Evolutionary conservation across 768 basidiomycete species (phyloP), one percentile per base, ranked within the genome.

Genomic region (Amanita jacksonii): DNA sequence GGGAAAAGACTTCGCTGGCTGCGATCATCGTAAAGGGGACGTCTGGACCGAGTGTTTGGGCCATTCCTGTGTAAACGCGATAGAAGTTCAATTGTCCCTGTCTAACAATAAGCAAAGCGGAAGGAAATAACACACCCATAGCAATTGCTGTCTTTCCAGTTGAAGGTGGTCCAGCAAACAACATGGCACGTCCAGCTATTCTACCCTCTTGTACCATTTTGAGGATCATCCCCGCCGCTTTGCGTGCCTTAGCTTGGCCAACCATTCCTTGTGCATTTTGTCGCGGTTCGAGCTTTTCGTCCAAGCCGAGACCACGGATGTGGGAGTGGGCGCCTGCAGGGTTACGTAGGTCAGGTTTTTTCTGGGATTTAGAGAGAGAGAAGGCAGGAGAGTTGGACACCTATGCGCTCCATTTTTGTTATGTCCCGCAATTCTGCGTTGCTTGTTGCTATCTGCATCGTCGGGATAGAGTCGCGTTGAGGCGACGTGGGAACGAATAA

Each of bases 91-190:
- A 16, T 44, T n/a, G 8, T n/a, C 15, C 15, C 10, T 34, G n/a
- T 18, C 7, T n/a, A n/a, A 34, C 33, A 34, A 18, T n/a, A 5
- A 6, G 8, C 4, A n/a, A 48, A 44, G 31, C 24, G 24, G 33
- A 3, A 16, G 12, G 15, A 7, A 32, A 7, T 8, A 8, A 69
- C 76, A 41, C 52, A 87, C 92, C 94, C 64, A 98, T 75, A 4
- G 94, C 96, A 56, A 99, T 96, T 24, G 96, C 96, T 0, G 96
- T 98, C 66, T 99, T 99, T 19, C 96, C 96, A 1, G 92, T 91
- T 24, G 89, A 90, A 5, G 96, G 93, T 5, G 96, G 96, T 0
- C 96, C 96, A 13, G 96, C 96, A 63, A 99, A 96, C 43, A 99
- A 69, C 65, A 99, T 93, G 5, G 93, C 90, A 34, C 94, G 77